Evolutionary conservation across 306 rosid species (phyloP).

Genomic region (Sphenostylis stenocarpa): DNA sequence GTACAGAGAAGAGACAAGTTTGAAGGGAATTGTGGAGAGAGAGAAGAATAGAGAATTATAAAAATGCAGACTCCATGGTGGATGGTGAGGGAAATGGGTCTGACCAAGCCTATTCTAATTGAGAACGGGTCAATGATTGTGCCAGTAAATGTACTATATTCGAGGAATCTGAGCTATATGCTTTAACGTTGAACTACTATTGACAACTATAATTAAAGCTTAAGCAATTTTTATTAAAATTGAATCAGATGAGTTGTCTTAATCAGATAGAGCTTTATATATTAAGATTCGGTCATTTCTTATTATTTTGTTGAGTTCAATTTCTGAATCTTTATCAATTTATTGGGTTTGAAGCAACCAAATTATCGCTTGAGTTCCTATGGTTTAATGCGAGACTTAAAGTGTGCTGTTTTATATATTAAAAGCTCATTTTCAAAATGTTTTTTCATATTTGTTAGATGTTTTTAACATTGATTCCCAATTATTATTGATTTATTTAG

Average conservation of each 20-base stretch:
- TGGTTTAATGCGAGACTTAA: background rate
- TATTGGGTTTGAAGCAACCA: background rate
- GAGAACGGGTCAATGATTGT: background rate
- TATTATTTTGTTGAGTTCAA: background rate
- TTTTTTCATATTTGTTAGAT: too few relatives aligned
- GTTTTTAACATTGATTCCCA: too few relatives aligned
- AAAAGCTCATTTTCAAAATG: too few relatives aligned
- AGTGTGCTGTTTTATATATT: too few relatives aligned
- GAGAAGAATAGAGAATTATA: background rate
- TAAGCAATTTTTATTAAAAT: background rate
- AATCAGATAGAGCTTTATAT: background rate
- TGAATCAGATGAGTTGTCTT: background rate
- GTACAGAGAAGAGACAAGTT: background rate
- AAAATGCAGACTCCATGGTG: background rate
- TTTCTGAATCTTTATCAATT: background rate
- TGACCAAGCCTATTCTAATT: background rate
- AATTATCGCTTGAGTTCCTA: background rate
- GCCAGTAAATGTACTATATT: background rate
- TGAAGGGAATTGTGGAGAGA: background rate
- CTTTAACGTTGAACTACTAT: background rate
- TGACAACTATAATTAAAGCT: background rate
- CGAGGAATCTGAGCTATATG: slow-evolving; percentile 6
- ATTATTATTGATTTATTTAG: too few relatives aligned
- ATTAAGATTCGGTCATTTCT: background rate
- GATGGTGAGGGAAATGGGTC: background rate